These are phyloP conservation scores for Gossypium davidsonii DNA, from an alignment of 441 rosid species.

Conservation along the genomic window DNA sequence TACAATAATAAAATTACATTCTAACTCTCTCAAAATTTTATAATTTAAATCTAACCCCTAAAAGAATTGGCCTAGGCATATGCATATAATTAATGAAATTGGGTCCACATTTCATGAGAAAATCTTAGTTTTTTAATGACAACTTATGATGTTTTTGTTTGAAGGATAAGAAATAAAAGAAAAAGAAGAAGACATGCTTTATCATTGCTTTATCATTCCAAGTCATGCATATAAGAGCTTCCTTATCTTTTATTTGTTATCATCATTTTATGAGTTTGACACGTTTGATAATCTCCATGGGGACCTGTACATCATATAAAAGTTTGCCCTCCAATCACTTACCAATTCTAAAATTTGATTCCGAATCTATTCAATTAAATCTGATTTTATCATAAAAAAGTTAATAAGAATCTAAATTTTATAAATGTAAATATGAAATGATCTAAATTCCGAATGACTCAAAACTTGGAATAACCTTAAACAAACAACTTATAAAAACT, in stretches of 20 bases:
- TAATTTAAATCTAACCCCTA: too few species aligned
- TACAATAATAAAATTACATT: too few species aligned
- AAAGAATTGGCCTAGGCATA: not conserved
- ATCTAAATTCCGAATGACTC: too few species aligned
- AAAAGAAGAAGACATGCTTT: not conserved
- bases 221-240: conserved; percentile 4
- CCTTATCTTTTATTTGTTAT: conserved; percentile 11
- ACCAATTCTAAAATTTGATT: too few species aligned
- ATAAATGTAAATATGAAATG: too few species aligned
- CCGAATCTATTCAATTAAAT: too few species aligned
- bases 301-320: not conserved
- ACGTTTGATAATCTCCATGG: not conserved
- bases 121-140: not conserved
- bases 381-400: too few species aligned
- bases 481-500: too few species aligned
- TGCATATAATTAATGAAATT: not conserved
- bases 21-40: too few species aligned
- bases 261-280: not conserved
- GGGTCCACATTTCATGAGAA: not conserved
- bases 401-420: too few species aligned
- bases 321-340: not conserved
- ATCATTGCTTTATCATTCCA: conserved; percentile 23
- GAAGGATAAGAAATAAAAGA: conserved; percentile 16
- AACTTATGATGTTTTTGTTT: not conserved
- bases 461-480: too few species aligned